Base-by-base conservation (phyloP, 768 basidiomycete genomes). In the Dacryopinax primogenitus region DNA sequence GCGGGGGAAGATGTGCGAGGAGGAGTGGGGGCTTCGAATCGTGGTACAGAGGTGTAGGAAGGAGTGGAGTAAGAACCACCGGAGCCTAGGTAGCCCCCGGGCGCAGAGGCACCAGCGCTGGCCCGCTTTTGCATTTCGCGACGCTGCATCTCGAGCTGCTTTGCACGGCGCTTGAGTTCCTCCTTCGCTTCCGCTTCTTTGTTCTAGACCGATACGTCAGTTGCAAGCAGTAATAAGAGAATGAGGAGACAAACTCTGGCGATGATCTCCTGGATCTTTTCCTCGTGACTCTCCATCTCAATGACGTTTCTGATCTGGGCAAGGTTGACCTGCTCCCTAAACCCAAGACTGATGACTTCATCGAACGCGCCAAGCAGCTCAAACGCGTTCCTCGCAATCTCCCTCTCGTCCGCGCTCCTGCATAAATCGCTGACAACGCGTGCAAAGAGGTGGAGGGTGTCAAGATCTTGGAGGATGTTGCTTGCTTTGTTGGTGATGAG, bases 181-280 rank as follows among this genome's bases (percentile, higher is more conserved):
- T 99, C 96, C 74, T 99, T 99, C 1, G 95, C 96, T 72, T 99
- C 96, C 4, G 92, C 92, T 77, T 99, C 96, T 77, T 98, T 98
- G 80, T 99, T 98, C 88, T 94, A 69, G 18, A 34, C 34, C 64
- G 16, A 44, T 13, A 36, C 3, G 15, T 33, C 23, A 32, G 26
- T 33, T 18, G 3, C 28, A 37, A 36, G 13, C 1, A 15, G 18
- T 30, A 21, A n/a, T 4, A 18, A 63, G 47, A 16, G 18, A 65
- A 18, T 41, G 15, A 44, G 30, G 23, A 13, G 41, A 76, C 86
- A 67, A 73, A 93, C 92, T 75, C 90, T 82, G 12, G 93, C 89
- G 70, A 98, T 99, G 75, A 98, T 98, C 72, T 98, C 95, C 73
- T 97, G 93, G 65, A 99, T 97, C 74, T 79, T 78, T 69, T 80